phyloP scores from a whole-genome alignment of 768 basidiomycete genomes.

The Trametes gibbosa region DNA sequence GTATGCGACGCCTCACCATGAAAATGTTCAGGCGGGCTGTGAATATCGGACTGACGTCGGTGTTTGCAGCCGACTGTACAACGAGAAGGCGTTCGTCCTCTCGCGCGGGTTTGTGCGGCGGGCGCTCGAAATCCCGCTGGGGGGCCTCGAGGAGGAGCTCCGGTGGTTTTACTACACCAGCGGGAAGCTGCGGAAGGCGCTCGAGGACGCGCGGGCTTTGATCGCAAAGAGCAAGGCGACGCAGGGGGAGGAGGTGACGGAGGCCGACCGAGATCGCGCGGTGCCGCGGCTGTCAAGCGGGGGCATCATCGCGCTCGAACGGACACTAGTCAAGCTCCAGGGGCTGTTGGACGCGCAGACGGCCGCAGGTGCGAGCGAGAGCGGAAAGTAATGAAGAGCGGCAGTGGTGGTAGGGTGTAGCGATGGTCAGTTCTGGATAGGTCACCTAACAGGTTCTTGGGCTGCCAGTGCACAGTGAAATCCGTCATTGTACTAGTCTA shows the following conservation, averaged over 20 bases:
- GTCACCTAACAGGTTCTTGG: neutral
- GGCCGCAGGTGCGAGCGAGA: neutral
- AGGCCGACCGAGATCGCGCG: slow-evolving; percentile 43
- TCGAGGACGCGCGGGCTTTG: slow-evolving; percentile 58
- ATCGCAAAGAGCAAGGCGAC: slow-evolving; percentile 62
- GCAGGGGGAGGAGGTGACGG: slow-evolving; percentile 33
- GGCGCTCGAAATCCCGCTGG: slow-evolving; percentile 77
- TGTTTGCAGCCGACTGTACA: slow-evolving; percentile 76
- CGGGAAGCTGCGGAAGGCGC: slow-evolving; percentile 65
- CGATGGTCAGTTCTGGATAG: neutral
- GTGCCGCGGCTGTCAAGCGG: slow-evolving; percentile 79
- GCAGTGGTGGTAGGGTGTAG: neutral
- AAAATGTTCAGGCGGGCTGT: neutral
- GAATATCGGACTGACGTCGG: neutral
- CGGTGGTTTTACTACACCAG: slow-evolving; percentile 66
- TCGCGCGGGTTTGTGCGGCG: slow-evolving; percentile 89
- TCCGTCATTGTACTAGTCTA: neutral
- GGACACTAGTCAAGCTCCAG: slow-evolving; percentile 69
- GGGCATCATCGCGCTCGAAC: slow-evolving; percentile 73
- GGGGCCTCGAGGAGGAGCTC: slow-evolving; percentile 71
- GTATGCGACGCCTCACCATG: slow-evolving; percentile 34
- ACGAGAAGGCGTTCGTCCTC: slow-evolving; percentile 89
- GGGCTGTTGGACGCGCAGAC: slow-evolving; percentile 31
- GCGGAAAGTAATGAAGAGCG: neutral
- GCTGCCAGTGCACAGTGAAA: neutral